Conservation (phyloP, 2,329 filamentous ascomycete species). For the Exophiala calicioides region DNA sequence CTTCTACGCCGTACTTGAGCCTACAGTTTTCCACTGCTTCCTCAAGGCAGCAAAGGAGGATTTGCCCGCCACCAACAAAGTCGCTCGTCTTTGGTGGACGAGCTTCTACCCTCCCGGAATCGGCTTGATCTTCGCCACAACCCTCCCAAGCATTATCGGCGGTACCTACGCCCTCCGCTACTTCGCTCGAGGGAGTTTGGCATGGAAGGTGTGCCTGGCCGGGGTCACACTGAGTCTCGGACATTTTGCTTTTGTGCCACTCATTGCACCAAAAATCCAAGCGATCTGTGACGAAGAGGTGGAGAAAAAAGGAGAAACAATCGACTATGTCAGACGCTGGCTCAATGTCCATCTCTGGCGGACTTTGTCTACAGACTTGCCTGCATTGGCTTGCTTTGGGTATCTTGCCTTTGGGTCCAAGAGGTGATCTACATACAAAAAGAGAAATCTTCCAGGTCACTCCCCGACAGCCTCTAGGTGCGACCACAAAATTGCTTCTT, state of each 20-base stretch:
- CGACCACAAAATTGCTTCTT: slow-evolving; percentile 11
- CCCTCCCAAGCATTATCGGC: slow-evolving; percentile 10
- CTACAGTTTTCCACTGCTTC: slow-evolving; percentile 15
- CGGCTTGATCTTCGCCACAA: slow-evolving; percentile 8
- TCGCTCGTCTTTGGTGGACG: slow-evolving; percentile 15
- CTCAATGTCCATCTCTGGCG: slow-evolving; percentile 20
- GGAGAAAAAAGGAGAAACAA: slow-evolving; percentile 16
- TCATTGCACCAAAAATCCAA: slow-evolving; percentile 13
- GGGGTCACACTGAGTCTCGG: slow-evolving; percentile 12
- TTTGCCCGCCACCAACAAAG: slow-evolving; percentile 5
- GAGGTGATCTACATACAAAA: slow-evolving; percentile 2
- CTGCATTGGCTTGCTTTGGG: slow-evolving; percentile 17
- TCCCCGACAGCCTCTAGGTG: background rate
- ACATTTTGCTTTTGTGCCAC: slow-evolving; percentile 17
- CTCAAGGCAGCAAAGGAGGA: slow-evolving; percentile 16
- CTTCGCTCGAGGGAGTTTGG: slow-evolving; percentile 6
- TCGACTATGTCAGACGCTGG: slow-evolving; percentile 19
- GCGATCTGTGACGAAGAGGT: slow-evolving; percentile 19
- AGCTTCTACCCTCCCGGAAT: slow-evolving; percentile 11
- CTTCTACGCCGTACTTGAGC: slow-evolving; percentile 18
- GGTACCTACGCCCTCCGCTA: slow-evolving; percentile 11
- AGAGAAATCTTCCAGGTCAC: background rate
- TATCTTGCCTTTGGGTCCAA: slow-evolving; percentile 10
- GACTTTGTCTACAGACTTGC: slow-evolving; percentile 15
- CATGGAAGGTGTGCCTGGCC: slow-evolving; percentile 16